Evolutionary conservation across 2,329 filamentous ascomycete species (phyloP).

Genomic region (Cordyceps tenuipes): DNA sequence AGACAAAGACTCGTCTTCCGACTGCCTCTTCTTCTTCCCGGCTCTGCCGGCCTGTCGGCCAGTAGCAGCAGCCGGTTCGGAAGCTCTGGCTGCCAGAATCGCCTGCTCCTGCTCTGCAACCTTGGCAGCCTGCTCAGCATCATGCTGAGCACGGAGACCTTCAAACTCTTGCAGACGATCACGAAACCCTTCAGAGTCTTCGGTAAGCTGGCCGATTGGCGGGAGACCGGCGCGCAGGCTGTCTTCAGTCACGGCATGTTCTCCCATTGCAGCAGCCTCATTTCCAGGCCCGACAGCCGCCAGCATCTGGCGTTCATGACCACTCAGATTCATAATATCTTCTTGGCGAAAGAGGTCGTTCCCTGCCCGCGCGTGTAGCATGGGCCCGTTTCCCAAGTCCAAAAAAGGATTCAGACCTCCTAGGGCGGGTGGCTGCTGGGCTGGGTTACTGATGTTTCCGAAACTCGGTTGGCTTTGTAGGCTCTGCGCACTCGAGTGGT

Average conservation of each 20-base stretch:
- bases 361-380: conserved; percentile 21
- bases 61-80: conserved; percentile 1
- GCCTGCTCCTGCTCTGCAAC: conserved; percentile 22
- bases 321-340: conserved; percentile 58
- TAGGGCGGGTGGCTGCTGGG: conserved; percentile 43
- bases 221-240: conserved; percentile 40
- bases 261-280: conserved; percentile 25
- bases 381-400: conserved; percentile 46
- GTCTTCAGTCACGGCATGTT: conserved; percentile 30
- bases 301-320: conserved; percentile 45
- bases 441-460: conserved; percentile 85
- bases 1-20: conserved; percentile 43
- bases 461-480: conserved; percentile 96
- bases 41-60: conserved; percentile 10
- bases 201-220: conserved; percentile 39
- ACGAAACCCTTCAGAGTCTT: conserved; percentile 51
- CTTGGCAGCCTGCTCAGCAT: conserved; percentile 39
- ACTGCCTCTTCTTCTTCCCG: conserved; percentile 23
- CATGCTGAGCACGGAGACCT: conserved; percentile 64
- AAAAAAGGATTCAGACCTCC: conserved; percentile 62
- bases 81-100: conserved; percentile 12
- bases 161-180: conserved; percentile 81
- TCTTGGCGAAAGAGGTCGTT: conserved; percentile 59
- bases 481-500: conserved; percentile 91
- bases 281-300: conserved; percentile 29